Base-by-base conservation (phyloP, 1,139 yeast genomes). In the Taphrina deformans region DNA sequence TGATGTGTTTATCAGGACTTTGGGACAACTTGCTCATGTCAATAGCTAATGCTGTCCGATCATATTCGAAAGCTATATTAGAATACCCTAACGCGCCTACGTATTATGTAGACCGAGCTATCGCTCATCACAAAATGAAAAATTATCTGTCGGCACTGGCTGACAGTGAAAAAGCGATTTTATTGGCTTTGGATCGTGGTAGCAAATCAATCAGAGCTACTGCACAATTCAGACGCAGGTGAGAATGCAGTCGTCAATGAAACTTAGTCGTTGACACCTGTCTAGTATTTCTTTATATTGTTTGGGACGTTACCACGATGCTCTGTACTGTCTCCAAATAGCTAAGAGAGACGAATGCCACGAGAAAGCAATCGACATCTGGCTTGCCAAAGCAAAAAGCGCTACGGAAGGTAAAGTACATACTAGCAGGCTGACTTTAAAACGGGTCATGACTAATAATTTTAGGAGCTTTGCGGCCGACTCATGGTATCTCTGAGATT, bases 171-270 rank as follows among this genome's bases (percentile, higher is more conserved):
- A 73, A 75, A 27, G 93, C 95, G 0, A 79, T 85, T 45, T 73
- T 76, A 0, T 72, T 83, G 31, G 91, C 95, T 0, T 75, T 77
- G 45, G 75, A 74, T 4, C 75, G 83, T 55, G 86, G 86, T 0
- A 82, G 79, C 64, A 76, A 85, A 67, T 76, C 77, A 2, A 81
- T 81, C n/a, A 78, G 86, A 46, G 88, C 84, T 0, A 77, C 80
- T 33, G 84, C 87, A 27, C 82, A 86, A 70, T 84, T 85, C 72
- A 79, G 89, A 48, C 77, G 86, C 65, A 89, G 75, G 70, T 67
- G 24, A 27, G 33, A 23, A 84, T 9, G 75, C 14, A 7, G 33
- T 85, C 66, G 76, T 82, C 24, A 77, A 77, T 67, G 84, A 79
- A 71, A 77, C 79, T 21, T 29, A 9, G 23, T 18, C 16, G 29